phyloP scores from a whole-genome alignment of 208 protist genomes.

The Naegleria gruberi region DNA sequence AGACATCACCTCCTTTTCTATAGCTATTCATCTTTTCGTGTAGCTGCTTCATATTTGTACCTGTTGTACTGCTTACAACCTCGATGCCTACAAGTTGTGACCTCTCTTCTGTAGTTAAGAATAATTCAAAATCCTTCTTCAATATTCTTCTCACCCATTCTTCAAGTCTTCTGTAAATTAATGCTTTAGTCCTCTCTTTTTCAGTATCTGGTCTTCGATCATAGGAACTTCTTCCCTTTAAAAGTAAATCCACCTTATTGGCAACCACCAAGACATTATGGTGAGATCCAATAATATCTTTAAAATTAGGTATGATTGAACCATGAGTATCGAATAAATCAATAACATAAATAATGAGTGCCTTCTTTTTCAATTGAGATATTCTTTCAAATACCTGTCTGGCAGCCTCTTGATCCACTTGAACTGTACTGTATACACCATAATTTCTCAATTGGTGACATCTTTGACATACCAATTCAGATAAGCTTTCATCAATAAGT shows the following conservation, averaged over 20 bases:
- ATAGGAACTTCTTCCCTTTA: too few species aligned
- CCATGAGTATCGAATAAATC: neutral
- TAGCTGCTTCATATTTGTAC: neutral
- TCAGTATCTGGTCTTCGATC: neutral
- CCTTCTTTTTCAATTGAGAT: neutral
- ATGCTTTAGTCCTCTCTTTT: neutral
- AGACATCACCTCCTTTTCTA: constrained; percentile 1
- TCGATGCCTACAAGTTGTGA: neutral
- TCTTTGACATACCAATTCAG: neutral
- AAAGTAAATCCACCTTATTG: constrained; percentile 12
- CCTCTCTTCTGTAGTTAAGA: neutral
- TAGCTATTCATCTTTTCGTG: neutral
- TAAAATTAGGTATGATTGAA: neutral
- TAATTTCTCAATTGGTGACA: constrained; percentile 15
- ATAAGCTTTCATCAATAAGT: neutral
- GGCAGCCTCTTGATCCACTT: neutral
- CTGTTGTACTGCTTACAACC: neutral
- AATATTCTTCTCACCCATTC: neutral
- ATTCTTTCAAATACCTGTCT: neutral
- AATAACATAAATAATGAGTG: neutral
- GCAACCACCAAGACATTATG: neutral
- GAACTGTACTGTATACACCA: neutral
- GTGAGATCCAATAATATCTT: neutral
- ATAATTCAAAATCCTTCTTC: neutral
- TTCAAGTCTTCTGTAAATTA: neutral